Conservation (phyloP, 306 rosid species). For the Rosa persica region DNA sequence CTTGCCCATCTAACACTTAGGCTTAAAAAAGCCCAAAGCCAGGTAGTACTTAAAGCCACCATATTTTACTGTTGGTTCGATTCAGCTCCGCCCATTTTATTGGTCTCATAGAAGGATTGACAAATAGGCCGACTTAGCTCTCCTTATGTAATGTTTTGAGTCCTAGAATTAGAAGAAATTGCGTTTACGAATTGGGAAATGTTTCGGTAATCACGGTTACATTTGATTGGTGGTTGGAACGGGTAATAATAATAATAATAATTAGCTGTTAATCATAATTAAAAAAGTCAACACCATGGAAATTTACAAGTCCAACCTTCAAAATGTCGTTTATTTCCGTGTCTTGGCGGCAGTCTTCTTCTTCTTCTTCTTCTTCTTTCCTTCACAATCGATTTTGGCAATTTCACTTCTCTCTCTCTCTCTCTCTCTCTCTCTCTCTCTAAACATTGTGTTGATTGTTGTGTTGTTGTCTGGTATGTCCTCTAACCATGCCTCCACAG, state of each 20-base stretch:
- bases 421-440: background rate
- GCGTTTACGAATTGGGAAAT: no score
- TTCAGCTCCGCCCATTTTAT: no score
- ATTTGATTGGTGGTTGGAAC: background rate
- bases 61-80: no score
- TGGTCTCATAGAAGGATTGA: no score
- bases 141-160: no score
- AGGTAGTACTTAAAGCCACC: no score
- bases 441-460: background rate
- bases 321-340: background rate
- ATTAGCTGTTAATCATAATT: background rate
- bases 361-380: background rate
- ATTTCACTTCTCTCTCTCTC: no score
- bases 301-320: constrained; percentile 8
- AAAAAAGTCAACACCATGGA: background rate
- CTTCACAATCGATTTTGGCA: background rate
- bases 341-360: constrained; percentile 9
- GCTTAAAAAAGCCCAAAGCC: no score
- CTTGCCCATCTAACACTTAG: no score
- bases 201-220: background rate
- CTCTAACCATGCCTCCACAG: background rate
- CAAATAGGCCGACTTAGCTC: no score
- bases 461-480: background rate
- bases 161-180: no score
- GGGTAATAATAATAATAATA: background rate